phyloP scores from a whole-genome alignment of 192 early-diverging fungal genomes.

The Umbelopsis isabellina region DNA sequence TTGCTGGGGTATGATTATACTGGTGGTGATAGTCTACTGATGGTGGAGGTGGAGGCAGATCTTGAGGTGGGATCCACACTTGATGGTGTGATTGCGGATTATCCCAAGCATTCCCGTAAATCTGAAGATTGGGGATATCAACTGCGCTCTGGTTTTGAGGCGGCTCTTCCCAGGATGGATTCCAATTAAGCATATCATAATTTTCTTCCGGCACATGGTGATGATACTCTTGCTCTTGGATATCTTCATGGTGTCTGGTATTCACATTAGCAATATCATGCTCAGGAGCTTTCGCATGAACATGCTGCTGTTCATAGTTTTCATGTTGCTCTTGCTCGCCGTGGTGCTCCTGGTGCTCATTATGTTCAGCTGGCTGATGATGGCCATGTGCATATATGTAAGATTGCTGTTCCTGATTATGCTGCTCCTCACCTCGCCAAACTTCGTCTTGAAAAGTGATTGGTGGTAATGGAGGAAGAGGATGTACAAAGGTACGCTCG shows the following conservation, averaged over 20 bases:
- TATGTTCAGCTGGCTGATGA: too few species aligned
- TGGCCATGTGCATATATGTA: too few species aligned
- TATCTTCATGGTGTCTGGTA: background rate
- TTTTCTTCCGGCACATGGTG: background rate
- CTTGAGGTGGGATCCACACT: slow-evolving; percentile 32
- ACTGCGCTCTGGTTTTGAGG: slow-evolving; percentile 22
- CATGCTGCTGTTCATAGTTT: background rate
- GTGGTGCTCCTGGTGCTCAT: too few species aligned
- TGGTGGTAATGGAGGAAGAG: slow-evolving; percentile 31
- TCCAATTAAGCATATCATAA: slow-evolving; percentile 32
- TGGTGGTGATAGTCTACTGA: slow-evolving; percentile 25
- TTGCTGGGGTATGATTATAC: slow-evolving; percentile 12
- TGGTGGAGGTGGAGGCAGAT: background rate
- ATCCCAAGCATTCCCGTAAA: slow-evolving; percentile 37
- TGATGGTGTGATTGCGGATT: slow-evolving; percentile 5
- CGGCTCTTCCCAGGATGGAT: slow-evolving; percentile 29
- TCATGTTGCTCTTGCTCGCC: background rate
- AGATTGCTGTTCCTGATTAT: background rate
- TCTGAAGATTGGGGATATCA: slow-evolving; percentile 25
- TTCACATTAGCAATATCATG: background rate
- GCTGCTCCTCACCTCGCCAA: background rate
- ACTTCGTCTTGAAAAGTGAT: slow-evolving; percentile 21
- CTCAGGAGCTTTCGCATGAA: background rate
- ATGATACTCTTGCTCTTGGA: background rate
- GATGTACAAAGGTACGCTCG: slow-evolving; percentile 8